Evolutionary conservation across 2,329 filamentous ascomycete species (phyloP).

Genomic region (Colletotrichum camelliae): DNA sequence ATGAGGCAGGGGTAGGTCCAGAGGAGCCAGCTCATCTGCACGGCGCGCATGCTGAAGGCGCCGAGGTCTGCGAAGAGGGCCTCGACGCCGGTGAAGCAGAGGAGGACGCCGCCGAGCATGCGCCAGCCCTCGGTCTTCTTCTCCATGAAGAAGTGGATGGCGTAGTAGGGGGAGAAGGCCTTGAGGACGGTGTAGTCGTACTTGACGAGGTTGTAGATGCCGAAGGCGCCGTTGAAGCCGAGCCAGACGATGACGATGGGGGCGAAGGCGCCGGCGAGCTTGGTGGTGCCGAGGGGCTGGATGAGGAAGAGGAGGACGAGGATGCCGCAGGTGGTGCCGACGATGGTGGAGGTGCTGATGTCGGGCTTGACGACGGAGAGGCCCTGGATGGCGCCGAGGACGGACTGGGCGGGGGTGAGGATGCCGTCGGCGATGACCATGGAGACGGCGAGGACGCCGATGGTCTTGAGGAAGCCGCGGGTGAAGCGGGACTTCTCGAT

Average conservation of each 20-base stretch:
- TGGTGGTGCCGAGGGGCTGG: conserved; percentile 69
- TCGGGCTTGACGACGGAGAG: conserved; percentile 61
- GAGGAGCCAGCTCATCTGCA: conserved; percentile 75
- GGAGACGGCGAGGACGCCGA: conserved; percentile 70
- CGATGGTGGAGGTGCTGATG: conserved; percentile 61
- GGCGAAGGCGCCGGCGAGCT: conserved; percentile 65
- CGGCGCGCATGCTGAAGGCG: conserved; percentile 72
- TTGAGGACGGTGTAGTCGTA: conserved; percentile 60
- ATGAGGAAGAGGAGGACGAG: conserved; percentile 67
- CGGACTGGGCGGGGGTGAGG: conserved; percentile 72
- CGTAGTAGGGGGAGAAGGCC: conserved; percentile 64
- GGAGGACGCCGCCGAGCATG: conserved; percentile 72
- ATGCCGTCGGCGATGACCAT: conserved; percentile 73
- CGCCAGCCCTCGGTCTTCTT: conserved; percentile 67
- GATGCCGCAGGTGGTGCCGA: conserved; percentile 69
- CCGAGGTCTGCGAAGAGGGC: conserved; percentile 80
- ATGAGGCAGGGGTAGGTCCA: conserved; percentile 72
- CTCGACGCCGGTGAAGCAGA: conserved; percentile 81
- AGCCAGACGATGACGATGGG: conserved; percentile 74
- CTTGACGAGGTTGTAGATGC: conserved; percentile 65
- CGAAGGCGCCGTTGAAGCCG: conserved; percentile 64
- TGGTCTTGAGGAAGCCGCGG: conserved; percentile 60
- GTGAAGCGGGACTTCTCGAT: conserved; percentile 62
- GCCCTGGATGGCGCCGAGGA: conserved; percentile 72
- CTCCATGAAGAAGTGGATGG: conserved; percentile 64